phyloP scores from a whole-genome alignment of 257 asterid genomes.

The Salvia hispanica region DNA sequence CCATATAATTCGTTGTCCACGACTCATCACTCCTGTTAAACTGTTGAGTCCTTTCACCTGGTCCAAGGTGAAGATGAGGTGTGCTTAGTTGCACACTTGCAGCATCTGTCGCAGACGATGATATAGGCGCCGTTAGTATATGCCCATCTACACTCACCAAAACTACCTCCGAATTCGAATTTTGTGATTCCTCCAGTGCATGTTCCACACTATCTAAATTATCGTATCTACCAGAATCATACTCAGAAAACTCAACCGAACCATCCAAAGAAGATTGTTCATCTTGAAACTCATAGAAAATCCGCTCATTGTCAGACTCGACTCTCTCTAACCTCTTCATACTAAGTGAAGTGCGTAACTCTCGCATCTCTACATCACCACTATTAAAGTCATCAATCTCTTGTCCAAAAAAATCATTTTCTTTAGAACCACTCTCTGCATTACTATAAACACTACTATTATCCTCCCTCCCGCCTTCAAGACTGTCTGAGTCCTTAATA shows the following conservation, averaged over 20 bases:
- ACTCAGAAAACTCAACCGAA: constrained; percentile 67
- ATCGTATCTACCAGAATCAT: constrained; percentile 58
- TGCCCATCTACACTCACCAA: constrained; percentile 94
- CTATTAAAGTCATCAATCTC: constrained; percentile 41
- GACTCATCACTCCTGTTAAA: constrained; percentile 49
- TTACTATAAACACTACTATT: constrained; percentile 30
- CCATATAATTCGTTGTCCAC: constrained; percentile 52
- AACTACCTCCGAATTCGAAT: constrained; percentile 75
- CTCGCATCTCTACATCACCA: constrained; percentile 55
- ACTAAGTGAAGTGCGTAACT: constrained; percentile 68
- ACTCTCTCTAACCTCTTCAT: constrained; percentile 68
- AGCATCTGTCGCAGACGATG: constrained; percentile 53
- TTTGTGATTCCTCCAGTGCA: constrained; percentile 65
- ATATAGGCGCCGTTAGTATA: constrained; percentile 83
- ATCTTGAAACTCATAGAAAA: constrained; percentile 79
- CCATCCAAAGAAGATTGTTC: constrained; percentile 69
- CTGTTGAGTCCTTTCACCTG: constrained; percentile 63
- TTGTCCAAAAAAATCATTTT: constrained; percentile 38
- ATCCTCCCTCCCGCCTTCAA: constrained; percentile 38
- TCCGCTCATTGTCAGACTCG: constrained; percentile 68
- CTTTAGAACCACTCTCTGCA: constrained; percentile 38
- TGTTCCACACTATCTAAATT: constrained; percentile 59
- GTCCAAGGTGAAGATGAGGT: constrained; percentile 77
- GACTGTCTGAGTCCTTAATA: constrained; percentile 43
- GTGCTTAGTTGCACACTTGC: constrained; percentile 62